Base-by-base conservation (phyloP, 768 basidiomycete genomes). In the Rhodosporidiobolus sp. region DNA sequence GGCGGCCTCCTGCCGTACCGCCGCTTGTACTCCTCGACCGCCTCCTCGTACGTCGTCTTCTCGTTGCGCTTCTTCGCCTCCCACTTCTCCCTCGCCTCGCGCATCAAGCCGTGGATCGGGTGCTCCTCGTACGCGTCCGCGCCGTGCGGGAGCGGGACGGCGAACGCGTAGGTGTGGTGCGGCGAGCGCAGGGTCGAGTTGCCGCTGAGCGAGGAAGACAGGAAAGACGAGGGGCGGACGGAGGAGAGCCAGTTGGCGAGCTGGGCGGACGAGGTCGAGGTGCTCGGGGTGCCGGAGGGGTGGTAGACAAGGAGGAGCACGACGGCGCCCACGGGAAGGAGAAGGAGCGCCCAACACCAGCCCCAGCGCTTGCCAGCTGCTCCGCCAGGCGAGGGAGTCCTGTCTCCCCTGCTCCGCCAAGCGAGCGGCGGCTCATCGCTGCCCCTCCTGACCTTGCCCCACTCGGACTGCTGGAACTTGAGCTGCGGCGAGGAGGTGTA, bases 1-100 rank as follows among this genome's bases (percentile, higher is more conserved):
- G 95, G 94, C 8, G 95, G 95, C 38, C 86, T 80, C 34, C 90
- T 86, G 4, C 83, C 83, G 80, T 94, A 93, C 63, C 94, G 85
- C 61, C 85, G 82, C 76, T 82, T 86, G 82, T 99, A 99, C 80
- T 94, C 92, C 24, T 81, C 81, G 1, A 92, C 90, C 0, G 95
- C 95, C 46, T 86, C 86, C 43, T 83, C 82, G 48, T 96, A 84
- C 1, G 91, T 89, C 76, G 84, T 86, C 80, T 90, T 92, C 83
- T 98, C 95, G 54, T 84, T 83, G 4, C 82, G 83, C 28, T 97
- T 81, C 76, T 89, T 85, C 1, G 72, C 74, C 0, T 79, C 75
- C 85, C 86, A 86, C 22, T 72, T 70, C 20, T 60, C 60, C 63
- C 84, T 81, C 10, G 83, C 82, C 6, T 77, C 73, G 16, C 77